Evolutionary conservation across 768 basidiomycete genomes (phyloP), one percentile per base, ranked within the genome.

Genomic region (Hygrocybe coccinea): DNA sequence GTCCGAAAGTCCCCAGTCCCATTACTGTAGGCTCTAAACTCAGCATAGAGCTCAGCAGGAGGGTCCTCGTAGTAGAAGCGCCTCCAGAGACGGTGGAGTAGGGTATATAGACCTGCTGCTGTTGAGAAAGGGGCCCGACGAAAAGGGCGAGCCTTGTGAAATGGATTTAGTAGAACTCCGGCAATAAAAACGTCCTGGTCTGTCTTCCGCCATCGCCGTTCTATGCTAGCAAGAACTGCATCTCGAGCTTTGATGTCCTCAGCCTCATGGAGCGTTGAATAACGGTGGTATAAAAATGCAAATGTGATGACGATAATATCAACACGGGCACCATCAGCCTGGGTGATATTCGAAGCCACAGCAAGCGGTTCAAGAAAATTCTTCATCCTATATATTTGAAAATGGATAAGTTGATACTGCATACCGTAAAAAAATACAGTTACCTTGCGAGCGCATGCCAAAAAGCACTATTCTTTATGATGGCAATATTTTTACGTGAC

Each of bases 291-390:
- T 10, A 72, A 57, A 25, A 57, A 60, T 1, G 68, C 72, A 55
- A 73, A 71, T 22, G 65, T 65, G 5, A 72, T 50, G 2, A 67
- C 61, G 17, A 74, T 67, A 36, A 65, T 53, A 57, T 72, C 70
- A 37, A 69, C 65, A 0, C 65, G 62, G 34, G 64, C 66, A 39
- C 66, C 65, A 14, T 67, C 37, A 4, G 58, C 54, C 50, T 73
- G 67, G 3, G 62, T 63, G 34, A 70, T 52, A 52, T 71, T 70
- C 10, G 63, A 58, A 33, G 69, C 68, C 47, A 67, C 55, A 12
- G 64, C 66, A 24, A 74, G 66, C 17, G 72, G 72, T 25, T 62
- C 44, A 12, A 73, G 63, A 55, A 72, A 65, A 14, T 34, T 38
- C 24, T 58, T 62, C 51, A 71, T 64, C 17, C 70, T 73, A 52